A percentile compares a stretch with the other conserved stretches of the same genome.
phyloP scores from a whole-genome alignment of 2,329 filamentous ascomycete genomes.

The Cladosporium colombiae region DNA sequence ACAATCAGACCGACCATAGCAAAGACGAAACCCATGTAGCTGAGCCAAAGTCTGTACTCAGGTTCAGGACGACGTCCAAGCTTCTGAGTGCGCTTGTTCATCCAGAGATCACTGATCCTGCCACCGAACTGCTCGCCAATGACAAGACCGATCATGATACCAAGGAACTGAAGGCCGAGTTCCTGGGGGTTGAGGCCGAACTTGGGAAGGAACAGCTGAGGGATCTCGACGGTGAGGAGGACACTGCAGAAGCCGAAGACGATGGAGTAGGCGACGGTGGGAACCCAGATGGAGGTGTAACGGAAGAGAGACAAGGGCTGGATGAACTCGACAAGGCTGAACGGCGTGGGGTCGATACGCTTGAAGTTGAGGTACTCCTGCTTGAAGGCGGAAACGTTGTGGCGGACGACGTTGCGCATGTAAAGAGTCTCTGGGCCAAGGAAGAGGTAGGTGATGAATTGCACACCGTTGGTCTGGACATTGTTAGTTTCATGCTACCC shows the following conservation, averaged over 20 bases:
- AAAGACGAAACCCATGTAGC: conserved; percentile 55
- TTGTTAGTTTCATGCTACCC: neutral
- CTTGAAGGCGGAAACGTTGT: conserved; percentile 45
- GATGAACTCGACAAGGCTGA: conserved; percentile 54
- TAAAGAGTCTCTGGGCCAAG: conserved; percentile 59
- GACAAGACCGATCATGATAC: conserved; percentile 58
- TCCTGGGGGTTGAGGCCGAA: conserved; percentile 61
- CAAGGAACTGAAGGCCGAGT: conserved; percentile 60
- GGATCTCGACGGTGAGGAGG: conserved; percentile 60
- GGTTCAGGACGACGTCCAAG: conserved; percentile 41
- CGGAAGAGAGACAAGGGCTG: conserved; percentile 51
- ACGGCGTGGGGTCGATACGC: conserved; percentile 55
- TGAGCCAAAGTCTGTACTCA: conserved; percentile 60
- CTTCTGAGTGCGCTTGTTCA: conserved; percentile 44
- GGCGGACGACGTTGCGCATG: conserved; percentile 43
- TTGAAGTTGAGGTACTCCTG: conserved; percentile 48
- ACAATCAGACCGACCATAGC: conserved; percentile 56
- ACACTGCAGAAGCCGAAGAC: conserved; percentile 58
- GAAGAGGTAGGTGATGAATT: conserved; percentile 59
- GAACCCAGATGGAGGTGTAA: conserved; percentile 52
- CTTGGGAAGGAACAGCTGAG: conserved; percentile 57
- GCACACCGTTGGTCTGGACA: conserved; percentile 55
- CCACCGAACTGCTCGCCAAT: conserved; percentile 62
- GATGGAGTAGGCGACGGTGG: conserved; percentile 57
- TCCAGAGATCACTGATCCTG: conserved; percentile 56